Evolutionary conservation across 495 filamentous ascomycete species (phyloP), one percentile per base, ranked within the genome.

Genomic region (Massariosphaeria phaeospora): DNA sequence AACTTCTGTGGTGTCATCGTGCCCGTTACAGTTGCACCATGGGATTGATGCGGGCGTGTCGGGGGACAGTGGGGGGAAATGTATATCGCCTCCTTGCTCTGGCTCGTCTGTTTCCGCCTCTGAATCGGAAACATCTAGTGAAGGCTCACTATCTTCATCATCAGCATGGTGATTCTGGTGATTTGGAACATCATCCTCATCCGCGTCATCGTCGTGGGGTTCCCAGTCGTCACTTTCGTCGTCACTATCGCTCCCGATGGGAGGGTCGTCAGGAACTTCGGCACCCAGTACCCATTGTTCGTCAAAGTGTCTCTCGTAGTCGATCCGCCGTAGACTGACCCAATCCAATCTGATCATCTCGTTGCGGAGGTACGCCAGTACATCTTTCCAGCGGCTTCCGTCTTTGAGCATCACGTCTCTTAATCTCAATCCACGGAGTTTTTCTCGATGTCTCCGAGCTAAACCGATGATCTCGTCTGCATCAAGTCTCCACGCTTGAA

Each of bases 401-500:
- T 79, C 69, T 39, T 77, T 79, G 6, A 88, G 73, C 12, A 77
- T 73, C 15, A 87, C 73, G 33, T 79, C 75, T 39, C 73, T 71
- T 4, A 87, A 64, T 5, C 82, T 72, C 5, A 88, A 62, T 8
- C 80, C 80, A 41, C 73, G 74, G 2, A 88, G 70, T 15, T 71
- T 75, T 9, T 70, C 70, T 17, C 74, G 67, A 56, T 87, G 82
- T 9, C 82, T 76, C 27, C 76, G 70, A 7, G 77, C 69, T 0
- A 88, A 64, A 2, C 66, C 59, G 42, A 83, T 78, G 13, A 87
- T 77, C 61, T 87, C 84, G 0, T 77, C 68, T 0, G 78, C 75
- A 25, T 75, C 53, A 3, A 88, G 66, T 21, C 73, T 71, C 84
- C 84, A 87, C 24, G 75, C 74, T 60, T 84, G 78, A 29, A 88